Evolutionary conservation across 768 basidiomycete genomes (phyloP), one percentile per base, ranked within the genome.

Genomic region (Suillus ampliporus): DNA sequence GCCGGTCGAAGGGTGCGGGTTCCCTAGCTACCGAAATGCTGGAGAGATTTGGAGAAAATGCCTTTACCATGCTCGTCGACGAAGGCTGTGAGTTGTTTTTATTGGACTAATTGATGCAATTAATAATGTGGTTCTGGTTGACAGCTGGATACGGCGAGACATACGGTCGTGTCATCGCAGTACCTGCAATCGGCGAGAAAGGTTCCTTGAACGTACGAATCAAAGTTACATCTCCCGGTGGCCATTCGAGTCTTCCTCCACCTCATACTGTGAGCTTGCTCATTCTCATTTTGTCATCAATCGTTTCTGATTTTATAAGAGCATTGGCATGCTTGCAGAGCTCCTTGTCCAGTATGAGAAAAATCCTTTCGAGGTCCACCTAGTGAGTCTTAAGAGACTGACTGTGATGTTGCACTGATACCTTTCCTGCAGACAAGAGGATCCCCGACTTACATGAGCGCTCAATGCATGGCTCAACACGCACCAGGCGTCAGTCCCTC

Each of bases 191-290:
- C 19, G 84, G 84, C 0, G 90, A 91, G 77, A 91, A 90, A 71
- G 91, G 91, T 7, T 86, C 83, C 64, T 51, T 87, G 14, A 83
- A 89, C 67, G 81, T 86, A 21, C 76, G 76, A 23, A 78, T 92
- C 28, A 82, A 85, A 60, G 84, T 94, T 9, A 76, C 81, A 9
- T 78, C 87, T 0, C 79, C 86, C 0, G 92, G 93, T 11, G 93
- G 92, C 0, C 94, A 94, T 74, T 93, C 92, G 0, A 89, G 88
- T 65, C 79, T 92, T 21, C 93, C 93, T 15, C 90, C 90, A 11
- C 67, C 76, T 0, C 92, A 96, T 69, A 96, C 92, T 0, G 89
- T 85, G 73, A 66, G 79, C 65, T 9, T 19, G 11, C 46, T 23
- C 10, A 44, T 10, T 1, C 28, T 19, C 46, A 35, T 26, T 5